These are phyloP conservation scores for Lachnellula arida DNA, from an alignment of 2,329 filamentous ascomycete species.

Conservation along the genomic window DNA sequence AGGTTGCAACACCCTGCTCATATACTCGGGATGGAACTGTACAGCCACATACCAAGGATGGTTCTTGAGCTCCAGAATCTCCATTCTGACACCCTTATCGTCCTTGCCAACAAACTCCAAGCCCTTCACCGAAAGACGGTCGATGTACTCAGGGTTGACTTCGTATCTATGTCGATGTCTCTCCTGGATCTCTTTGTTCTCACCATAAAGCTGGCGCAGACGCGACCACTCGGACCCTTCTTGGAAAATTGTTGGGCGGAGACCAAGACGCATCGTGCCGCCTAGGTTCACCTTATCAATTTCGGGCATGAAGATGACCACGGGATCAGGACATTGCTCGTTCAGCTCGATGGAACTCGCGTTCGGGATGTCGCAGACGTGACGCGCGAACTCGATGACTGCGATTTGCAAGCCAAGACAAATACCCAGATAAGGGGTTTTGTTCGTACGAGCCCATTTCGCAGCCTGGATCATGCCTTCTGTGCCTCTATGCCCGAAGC, in stretches of 20 bases:
- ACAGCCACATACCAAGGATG: slow-evolving; percentile 83
- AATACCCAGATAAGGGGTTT: slow-evolving; percentile 79
- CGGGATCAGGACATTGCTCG: slow-evolving; percentile 28
- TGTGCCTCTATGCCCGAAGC: slow-evolving; percentile 69
- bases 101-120: slow-evolving; percentile 77
- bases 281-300: slow-evolving; percentile 71
- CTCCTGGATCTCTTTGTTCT: slow-evolving; percentile 54
- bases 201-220: slow-evolving; percentile 69
- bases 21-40: slow-evolving; percentile 87
- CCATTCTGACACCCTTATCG: slow-evolving; percentile 72
- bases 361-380: slow-evolving; percentile 60
- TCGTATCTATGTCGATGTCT: slow-evolving; percentile 88
- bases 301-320: slow-evolving; percentile 93
- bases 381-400: slow-evolving; percentile 81
- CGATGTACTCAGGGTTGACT: slow-evolving; percentile 76
- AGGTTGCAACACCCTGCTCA: slow-evolving; percentile 68
- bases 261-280: slow-evolving; percentile 82
- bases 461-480: slow-evolving; percentile 87
- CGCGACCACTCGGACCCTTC: slow-evolving; percentile 71
- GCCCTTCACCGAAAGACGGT: slow-evolving; percentile 61
- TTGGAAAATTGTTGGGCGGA: slow-evolving; percentile 72
- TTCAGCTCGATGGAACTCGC: slow-evolving; percentile 29
- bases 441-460: slow-evolving; percentile 81
- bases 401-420: slow-evolving; percentile 75
- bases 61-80: slow-evolving; percentile 75